Base-by-base conservation (phyloP, 2,329 filamentous ascomycete species). In the Penicillium expansum region DNA sequence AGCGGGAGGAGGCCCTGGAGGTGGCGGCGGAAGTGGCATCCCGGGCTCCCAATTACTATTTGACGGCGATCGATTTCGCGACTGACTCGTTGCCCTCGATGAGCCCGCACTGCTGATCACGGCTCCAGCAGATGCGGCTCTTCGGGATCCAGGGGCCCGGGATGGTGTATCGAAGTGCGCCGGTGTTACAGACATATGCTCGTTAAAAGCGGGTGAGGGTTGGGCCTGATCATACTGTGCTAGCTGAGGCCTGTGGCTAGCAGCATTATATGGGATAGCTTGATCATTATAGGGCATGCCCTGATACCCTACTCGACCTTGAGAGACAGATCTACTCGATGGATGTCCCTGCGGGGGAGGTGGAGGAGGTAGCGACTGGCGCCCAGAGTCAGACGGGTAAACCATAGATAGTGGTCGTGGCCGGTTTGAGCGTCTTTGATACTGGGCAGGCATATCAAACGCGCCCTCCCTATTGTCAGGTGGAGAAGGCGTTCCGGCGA, bases 21-120 rank as follows among this genome's bases (percentile, higher is more conserved):
- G 77, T 10, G 77, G 77, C 35, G 77, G 77, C 29, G 77, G 77
- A 32, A 80, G 71, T 29, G 77, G 76, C 76, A 79, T 78, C 20
- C 77, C 77, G 20, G 74, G 74, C 47, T 68, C 72, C 77, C 77
- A 79, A 48, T 70, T 68, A 60, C 60, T 64, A 44, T 65, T 67
- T 38, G 69, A 69, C 10, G 71, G 72, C 18, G 72, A 72, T 18
- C 61, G 58, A 35, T 70, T 72, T 24, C 69, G 64, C n/a, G 70
- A 68, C 45, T 71, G 67, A 53, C 72, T 74, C 41, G 69, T 64
- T 18, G 69, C 60, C 42, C 68, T 67, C 29, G 72, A 72, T 27
- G 73, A 68, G 13, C 67, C 62, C 30, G 65, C 63, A 51, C 69
- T 73, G 29, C 67, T 70, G 16, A 73, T 72, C 35, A 76, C 66